Conservation (phyloP, 2,329 filamentous ascomycete genomes). For the Calonectria leucothoes region DNA sequence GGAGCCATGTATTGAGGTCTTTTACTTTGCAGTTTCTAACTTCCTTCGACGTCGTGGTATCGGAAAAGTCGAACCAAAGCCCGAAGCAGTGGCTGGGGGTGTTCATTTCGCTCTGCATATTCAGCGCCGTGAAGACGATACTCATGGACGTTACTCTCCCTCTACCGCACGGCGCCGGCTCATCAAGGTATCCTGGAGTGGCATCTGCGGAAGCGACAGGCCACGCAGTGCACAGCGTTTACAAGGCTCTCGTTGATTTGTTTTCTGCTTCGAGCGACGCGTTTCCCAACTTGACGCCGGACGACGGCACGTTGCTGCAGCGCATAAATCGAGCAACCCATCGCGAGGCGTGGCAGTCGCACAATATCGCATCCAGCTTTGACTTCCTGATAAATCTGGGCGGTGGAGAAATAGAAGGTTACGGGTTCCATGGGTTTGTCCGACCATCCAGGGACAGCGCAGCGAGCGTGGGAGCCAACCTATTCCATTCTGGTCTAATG, state of each 20-base stretch:
- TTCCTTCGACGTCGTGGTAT: slow-evolving; percentile 60
- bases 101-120: slow-evolving; percentile 68
- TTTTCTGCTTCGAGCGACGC: slow-evolving; percentile 60
- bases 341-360: slow-evolving; percentile 59
- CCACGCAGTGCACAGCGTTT: slow-evolving; percentile 58
- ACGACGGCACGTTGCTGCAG: slow-evolving; percentile 58
- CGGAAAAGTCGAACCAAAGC: slow-evolving; percentile 51
- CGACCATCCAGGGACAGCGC: slow-evolving; percentile 32
- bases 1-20: slow-evolving; percentile 60
- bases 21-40: slow-evolving; percentile 65
- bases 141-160: slow-evolving; percentile 56
- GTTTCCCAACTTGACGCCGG: slow-evolving; percentile 53
- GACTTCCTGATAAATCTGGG: slow-evolving; percentile 65
- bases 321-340: slow-evolving; percentile 59
- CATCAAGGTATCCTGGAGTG: slow-evolving; percentile 18
- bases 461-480: slow-evolving; percentile 8
- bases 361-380: slow-evolving; percentile 58
- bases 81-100: slow-evolving; percentile 62
- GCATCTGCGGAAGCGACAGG: slow-evolving; percentile 30
- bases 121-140: slow-evolving; percentile 66
- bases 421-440: slow-evolving; percentile 49
- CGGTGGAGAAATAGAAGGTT: slow-evolving; percentile 52
- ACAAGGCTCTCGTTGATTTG: slow-evolving; percentile 62
- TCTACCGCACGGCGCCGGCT: slow-evolving; percentile 26
- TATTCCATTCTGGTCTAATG: slow-evolving; percentile 25